Conservation (phyloP, 805 yeast genomes). For the Candida incommunis region DNA sequence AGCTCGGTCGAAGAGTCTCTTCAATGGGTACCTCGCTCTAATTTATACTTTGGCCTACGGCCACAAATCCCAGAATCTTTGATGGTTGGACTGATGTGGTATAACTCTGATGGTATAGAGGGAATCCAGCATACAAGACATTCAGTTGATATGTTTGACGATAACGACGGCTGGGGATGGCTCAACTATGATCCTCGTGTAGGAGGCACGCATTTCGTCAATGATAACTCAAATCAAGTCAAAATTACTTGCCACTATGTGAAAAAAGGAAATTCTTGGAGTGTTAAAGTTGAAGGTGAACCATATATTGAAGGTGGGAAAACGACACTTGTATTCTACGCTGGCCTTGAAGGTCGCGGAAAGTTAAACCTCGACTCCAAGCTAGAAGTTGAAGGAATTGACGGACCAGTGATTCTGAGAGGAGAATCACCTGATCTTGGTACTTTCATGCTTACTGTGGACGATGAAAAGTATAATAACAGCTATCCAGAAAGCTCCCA, state of each 20-base stretch:
- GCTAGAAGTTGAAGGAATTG: constrained; percentile 14
- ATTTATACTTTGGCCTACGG: constrained; percentile 70
- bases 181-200: constrained; percentile 68
- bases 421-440: constrained; percentile 58
- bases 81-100: constrained; percentile 80
- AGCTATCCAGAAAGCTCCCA: constrained; percentile 31
- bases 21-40: constrained; percentile 88
- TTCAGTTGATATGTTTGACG: constrained; percentile 58
- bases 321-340: constrained; percentile 61
- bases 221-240: constrained; percentile 50
- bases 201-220: constrained; percentile 72
- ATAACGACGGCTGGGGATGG: constrained; percentile 71
- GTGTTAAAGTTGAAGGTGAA: constrained; percentile 48
- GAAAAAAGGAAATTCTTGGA: constrained; percentile 73
- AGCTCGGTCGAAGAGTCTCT: constrained; percentile 29
- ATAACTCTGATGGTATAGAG: constrained; percentile 41
- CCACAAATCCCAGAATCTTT: constrained; percentile 71
- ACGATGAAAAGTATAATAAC: constrained; percentile 37
- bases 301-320: constrained; percentile 32
- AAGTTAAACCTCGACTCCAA: constrained; percentile 17
- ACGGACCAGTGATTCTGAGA: constrained; percentile 26
- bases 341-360: constrained; percentile 56
- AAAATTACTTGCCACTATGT: constrained; percentile 59
- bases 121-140: constrained; percentile 53
- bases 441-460: constrained; percentile 44